These are phyloP conservation scores for Dryas octopetala DNA, from an alignment of 306 rosid genomes.

Conservation along the genomic window DNA sequence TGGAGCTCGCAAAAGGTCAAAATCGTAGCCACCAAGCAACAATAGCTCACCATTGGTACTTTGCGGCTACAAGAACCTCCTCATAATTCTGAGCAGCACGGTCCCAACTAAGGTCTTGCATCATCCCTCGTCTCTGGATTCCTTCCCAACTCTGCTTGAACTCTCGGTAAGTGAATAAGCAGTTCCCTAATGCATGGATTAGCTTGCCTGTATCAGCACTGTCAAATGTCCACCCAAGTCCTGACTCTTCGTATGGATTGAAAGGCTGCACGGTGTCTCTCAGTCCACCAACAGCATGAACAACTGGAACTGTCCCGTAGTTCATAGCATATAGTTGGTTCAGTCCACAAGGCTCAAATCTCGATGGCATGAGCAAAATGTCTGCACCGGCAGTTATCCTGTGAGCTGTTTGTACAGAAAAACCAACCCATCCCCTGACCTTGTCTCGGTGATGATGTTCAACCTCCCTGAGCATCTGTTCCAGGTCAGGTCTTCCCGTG, in stretches of 20 bases:
- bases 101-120: conserved; percentile 91
- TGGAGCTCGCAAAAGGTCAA: background rate
- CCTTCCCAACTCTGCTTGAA: conserved; percentile 96
- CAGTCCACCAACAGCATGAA: conserved; percentile 94
- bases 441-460: conserved; percentile 53
- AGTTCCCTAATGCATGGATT: conserved; percentile 69
- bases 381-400: conserved; percentile 92
- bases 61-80: conserved; percentile 89
- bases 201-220: conserved; percentile 68
- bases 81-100: conserved; percentile 82
- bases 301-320: conserved; percentile 89
- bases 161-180: conserved; percentile 62
- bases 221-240: conserved; percentile 88
- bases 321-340: conserved; percentile 95
- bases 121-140: conserved; percentile 88
- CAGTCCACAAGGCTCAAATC: conserved; percentile 95
- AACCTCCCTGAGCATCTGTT: conserved; percentile 60
- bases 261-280: conserved; percentile 80
- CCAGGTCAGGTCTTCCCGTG: conserved; percentile 79
- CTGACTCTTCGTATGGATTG: conserved; percentile 70
- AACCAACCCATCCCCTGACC: conserved; percentile 90
- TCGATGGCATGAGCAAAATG: conserved; percentile 90
- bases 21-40: background rate
- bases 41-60: conserved; percentile 65
- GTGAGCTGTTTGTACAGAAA: conserved; percentile 82